Percentiles rank a stretch among this genome's conserved stretches.
Evolutionary conservation across 768 basidiomycete species (phyloP).

Genomic region (Lactarius indigo): DNA sequence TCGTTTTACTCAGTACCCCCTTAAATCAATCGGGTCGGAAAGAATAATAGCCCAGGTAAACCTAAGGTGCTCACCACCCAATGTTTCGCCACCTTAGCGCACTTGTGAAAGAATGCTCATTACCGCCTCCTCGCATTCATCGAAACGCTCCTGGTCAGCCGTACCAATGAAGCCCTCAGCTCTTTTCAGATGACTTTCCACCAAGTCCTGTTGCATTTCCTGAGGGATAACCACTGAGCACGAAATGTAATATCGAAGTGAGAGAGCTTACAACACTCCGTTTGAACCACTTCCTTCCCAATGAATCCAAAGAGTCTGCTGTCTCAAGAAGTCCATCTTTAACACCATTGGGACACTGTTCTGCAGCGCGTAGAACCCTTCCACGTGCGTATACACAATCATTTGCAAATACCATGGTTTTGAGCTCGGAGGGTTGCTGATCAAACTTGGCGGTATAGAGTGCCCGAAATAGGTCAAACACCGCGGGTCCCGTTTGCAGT

Average conservation of each 20-base stretch:
- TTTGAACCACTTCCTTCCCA: slow-evolving; percentile 70
- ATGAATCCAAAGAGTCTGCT: slow-evolving; percentile 44
- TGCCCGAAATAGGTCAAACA: slow-evolving; percentile 77
- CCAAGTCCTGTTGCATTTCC: slow-evolving; percentile 46
- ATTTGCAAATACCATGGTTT: slow-evolving; percentile 75
- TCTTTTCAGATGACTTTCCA: slow-evolving; percentile 48
- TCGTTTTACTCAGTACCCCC: slow-evolving; percentile 65
- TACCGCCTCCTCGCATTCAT: slow-evolving; percentile 70
- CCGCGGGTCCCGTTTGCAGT: slow-evolving; percentile 55
- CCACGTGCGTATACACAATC: slow-evolving; percentile 65
- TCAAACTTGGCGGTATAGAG: slow-evolving; percentile 66
- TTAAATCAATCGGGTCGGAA: slow-evolving; percentile 38
- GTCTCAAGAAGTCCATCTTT: slow-evolving; percentile 53
- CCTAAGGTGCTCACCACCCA: slow-evolving; percentile 59
- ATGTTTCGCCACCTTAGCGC: slow-evolving; percentile 53
- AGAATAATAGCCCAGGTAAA: not conserved
- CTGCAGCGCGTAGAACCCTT: slow-evolving; percentile 28
- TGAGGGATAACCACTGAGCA: slow-evolving; percentile 28
- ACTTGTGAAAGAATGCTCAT: slow-evolving; percentile 61
- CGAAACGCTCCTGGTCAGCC: slow-evolving; percentile 68
- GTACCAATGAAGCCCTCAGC: slow-evolving; percentile 68
- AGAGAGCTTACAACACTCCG: slow-evolving; percentile 58
- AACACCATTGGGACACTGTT: slow-evolving; percentile 30
- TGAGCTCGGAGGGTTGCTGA: slow-evolving; percentile 42
- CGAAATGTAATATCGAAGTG: not conserved